Evolutionary conservation across 1,284 basidiomycete genomes (phyloP).

Genomic region (Tetrapyrgos nigripes): DNA sequence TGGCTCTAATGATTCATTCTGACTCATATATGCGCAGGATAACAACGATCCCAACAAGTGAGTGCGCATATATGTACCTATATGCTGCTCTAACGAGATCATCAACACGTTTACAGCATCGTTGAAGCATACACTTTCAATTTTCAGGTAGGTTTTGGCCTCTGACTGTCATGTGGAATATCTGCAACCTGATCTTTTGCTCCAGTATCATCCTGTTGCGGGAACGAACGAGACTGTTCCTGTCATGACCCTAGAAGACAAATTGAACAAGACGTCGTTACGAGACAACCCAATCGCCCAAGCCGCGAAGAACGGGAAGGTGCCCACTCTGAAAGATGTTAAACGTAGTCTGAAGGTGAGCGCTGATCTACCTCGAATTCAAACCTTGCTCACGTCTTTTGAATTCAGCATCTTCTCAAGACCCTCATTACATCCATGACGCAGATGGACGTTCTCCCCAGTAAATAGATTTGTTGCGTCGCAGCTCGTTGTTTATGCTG

Average conservation of each 20-base stretch:
- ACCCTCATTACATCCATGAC: conserved; percentile 77
- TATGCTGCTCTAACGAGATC: conserved; percentile 3
- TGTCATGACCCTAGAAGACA: conserved; percentile 71
- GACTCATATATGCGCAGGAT: conserved; percentile 55
- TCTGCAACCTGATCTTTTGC: neutral
- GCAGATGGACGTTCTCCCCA: conserved; percentile 79
- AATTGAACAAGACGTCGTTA: conserved; percentile 56
- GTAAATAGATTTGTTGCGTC: conserved; percentile 43
- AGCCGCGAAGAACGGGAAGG: conserved; percentile 59
- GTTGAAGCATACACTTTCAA: conserved; percentile 86
- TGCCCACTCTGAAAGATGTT: conserved; percentile 74
- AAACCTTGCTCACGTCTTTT: neutral
- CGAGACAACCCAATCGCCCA: conserved; percentile 54
- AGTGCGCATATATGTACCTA: conserved; percentile 30
- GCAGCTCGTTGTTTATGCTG: neutral
- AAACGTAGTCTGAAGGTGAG: conserved; percentile 74
- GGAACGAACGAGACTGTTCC: conserved; percentile 63
- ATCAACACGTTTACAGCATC: conserved; percentile 54
- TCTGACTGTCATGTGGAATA: neutral
- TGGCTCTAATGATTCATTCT: neutral
- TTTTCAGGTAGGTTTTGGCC: conserved; percentile 59
- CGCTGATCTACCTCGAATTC: neutral
- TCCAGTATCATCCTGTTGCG: conserved; percentile 64
- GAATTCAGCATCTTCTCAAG: conserved; percentile 66
- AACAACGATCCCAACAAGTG: conserved; percentile 82